phyloP scores from a whole-genome alignment of 164 flowering plant species.

The Macadamia tetraphylla region DNA sequence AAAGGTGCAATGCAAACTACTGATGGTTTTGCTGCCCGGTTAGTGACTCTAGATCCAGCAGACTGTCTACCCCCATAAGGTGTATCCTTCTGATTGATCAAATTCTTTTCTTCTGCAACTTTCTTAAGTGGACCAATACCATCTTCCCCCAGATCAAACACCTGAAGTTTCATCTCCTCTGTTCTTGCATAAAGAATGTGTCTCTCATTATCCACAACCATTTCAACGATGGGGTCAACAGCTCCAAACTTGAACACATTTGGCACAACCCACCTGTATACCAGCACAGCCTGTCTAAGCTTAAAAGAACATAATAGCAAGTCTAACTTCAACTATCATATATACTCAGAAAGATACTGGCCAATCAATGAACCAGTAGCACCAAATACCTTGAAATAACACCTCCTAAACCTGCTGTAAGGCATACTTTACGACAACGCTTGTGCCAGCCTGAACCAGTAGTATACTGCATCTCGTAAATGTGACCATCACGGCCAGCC shows the following conservation, averaged over 20 bases:
- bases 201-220: slow-evolving; percentile 90
- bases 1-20: slow-evolving; percentile 80
- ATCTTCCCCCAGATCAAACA: slow-evolving; percentile 59
- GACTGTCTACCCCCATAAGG: slow-evolving; percentile 59
- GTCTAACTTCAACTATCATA: not conserved
- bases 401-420: slow-evolving; percentile 81
- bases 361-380: not conserved
- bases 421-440: slow-evolving; percentile 90
- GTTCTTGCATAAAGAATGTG: slow-evolving; percentile 83
- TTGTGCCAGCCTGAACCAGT: slow-evolving; percentile 92
- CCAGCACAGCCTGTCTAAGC: not conserved
- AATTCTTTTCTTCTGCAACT: slow-evolving; percentile 83
- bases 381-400: slow-evolving; percentile 67
- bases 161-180: slow-evolving; percentile 91
- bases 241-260: slow-evolving; percentile 91
- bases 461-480: slow-evolving; percentile 82
- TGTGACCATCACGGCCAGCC: slow-evolving; percentile 97
- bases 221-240: slow-evolving; percentile 86
- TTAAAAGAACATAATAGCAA: not conserved
- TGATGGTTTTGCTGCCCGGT: slow-evolving; percentile 57
- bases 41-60: slow-evolving; percentile 44
- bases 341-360: not conserved
- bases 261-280: slow-evolving; percentile 90
- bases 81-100: slow-evolving; percentile 65
- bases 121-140: slow-evolving; percentile 82